Evolutionary conservation across 345 rosid genomes (phyloP).

Genomic region (Excoecaria cochinchinensis): DNA sequence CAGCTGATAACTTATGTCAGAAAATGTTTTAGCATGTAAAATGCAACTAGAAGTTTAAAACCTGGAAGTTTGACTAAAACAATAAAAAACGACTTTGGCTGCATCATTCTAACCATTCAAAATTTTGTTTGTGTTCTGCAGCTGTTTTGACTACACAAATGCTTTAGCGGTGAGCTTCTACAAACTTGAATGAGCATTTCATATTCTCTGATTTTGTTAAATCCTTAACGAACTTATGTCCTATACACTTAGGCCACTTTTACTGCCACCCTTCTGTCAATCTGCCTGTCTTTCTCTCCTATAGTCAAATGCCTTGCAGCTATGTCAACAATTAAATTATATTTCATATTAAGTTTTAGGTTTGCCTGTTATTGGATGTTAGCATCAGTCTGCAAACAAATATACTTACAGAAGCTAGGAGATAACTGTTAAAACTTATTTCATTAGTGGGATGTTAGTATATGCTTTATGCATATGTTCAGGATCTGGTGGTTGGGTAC

Average conservation of each 20-base stretch:
- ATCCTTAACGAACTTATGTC: neutral
- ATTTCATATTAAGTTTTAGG: neutral
- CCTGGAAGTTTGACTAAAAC: neutral
- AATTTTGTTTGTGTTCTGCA: slow-evolving; percentile 34
- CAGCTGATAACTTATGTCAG: neutral
- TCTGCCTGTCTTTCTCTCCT: neutral
- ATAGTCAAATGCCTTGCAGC: neutral
- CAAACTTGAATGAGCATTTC: neutral
- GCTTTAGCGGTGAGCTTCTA: slow-evolving; percentile 79
- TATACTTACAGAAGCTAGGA: neutral
- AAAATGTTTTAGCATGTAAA: neutral
- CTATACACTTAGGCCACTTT: neutral
- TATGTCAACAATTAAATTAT: neutral
- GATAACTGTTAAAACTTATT: neutral
- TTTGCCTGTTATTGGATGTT: neutral
- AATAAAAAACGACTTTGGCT: neutral
- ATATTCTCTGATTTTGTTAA: neutral
- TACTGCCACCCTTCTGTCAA: neutral
- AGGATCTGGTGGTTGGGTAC: slow-evolving; percentile 96
- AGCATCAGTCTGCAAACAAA: slow-evolving; percentile 1
- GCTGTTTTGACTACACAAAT: slow-evolving; percentile 98
- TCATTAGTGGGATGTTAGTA: neutral
- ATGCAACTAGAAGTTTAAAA: neutral
- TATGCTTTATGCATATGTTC: slow-evolving; percentile 18
- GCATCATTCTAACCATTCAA: slow-evolving; percentile 13